phyloP scores from a whole-genome alignment of 805 yeast species.

The Pichia rugopelliculosa region DNA sequence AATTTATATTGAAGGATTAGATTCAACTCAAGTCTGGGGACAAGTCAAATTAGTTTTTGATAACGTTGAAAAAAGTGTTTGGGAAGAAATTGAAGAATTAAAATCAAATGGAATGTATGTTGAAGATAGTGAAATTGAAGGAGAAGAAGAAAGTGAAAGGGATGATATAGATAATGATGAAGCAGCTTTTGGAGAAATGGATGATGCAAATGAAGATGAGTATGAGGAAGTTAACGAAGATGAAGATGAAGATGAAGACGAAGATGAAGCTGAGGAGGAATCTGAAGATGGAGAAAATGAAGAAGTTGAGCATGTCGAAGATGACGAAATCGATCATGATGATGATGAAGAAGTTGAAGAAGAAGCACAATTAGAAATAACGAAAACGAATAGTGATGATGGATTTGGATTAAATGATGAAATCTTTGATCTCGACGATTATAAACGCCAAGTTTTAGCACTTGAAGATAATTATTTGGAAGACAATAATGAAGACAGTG shows the following conservation, averaged over 20 bases:
- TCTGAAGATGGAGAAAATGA: slow-evolving; percentile 23
- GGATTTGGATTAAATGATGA: slow-evolving; percentile 71
- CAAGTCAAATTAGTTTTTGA: slow-evolving; percentile 83
- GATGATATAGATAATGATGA: slow-evolving; percentile 22
- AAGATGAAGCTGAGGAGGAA: slow-evolving; percentile 18
- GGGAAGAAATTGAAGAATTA: slow-evolving; percentile 46
- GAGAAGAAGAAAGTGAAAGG: slow-evolving; percentile 24
- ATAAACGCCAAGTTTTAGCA: slow-evolving; percentile 29
- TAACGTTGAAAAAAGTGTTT: slow-evolving; percentile 58
- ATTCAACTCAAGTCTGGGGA: slow-evolving; percentile 88
- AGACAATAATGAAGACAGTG: slow-evolving; percentile 41
- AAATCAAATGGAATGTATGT: slow-evolving; percentile 27
- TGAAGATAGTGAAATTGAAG: slow-evolving; percentile 14
- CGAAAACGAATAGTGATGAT: slow-evolving; percentile 32
- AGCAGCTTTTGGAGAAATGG: slow-evolving; percentile 27
- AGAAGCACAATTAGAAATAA: slow-evolving; percentile 9
- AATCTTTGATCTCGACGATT: slow-evolving; percentile 78
- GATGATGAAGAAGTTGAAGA: slow-evolving; percentile 29
- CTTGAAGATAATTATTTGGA: slow-evolving; percentile 34
- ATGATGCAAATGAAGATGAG: no score
- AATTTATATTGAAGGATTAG: slow-evolving; percentile 77
- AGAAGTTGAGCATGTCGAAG: slow-evolving; percentile 22
- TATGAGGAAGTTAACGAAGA: slow-evolving; percentile 23
- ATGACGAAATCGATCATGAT: slow-evolving; percentile 19
- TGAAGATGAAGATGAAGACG: slow-evolving; percentile 13